Percentiles rank a stretch among this genome's conserved stretches.
Conservation (phyloP, 805 yeast genomes). For the Candida sithepensis region DNA sequence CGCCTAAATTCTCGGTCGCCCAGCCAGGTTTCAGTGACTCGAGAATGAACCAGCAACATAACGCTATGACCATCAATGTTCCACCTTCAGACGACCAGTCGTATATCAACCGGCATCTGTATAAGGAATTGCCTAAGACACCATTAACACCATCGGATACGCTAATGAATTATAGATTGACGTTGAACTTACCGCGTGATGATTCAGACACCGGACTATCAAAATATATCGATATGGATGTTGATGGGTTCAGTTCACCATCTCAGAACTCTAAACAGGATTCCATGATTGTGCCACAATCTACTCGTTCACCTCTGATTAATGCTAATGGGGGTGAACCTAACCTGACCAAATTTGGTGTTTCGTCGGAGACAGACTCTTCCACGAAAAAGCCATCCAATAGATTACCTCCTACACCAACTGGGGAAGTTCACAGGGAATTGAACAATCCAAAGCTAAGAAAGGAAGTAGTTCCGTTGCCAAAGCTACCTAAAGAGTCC, state of each 20-base stretch:
- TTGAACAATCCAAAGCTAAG: not conserved
- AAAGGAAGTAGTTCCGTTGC: not conserved
- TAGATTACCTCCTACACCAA: not conserved
- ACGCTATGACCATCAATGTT: slow-evolving; percentile 10
- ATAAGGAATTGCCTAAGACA: slow-evolving; percentile 19
- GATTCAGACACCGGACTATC: slow-evolving; percentile 20
- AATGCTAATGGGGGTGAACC: not conserved
- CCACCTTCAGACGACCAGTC: slow-evolving; percentile 5
- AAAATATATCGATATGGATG: slow-evolving; percentile 14
- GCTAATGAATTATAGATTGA: slow-evolving; percentile 25
- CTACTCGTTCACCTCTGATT: not conserved
- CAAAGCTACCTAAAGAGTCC: not conserved
- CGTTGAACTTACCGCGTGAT: slow-evolving; percentile 21
- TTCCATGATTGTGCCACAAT: not conserved
- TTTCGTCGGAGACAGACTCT: not conserved
- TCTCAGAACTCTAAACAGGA: not conserved
- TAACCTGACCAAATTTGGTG: not conserved
- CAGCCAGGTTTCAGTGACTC: slow-evolving; percentile 1
- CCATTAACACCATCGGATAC: slow-evolving; percentile 24
- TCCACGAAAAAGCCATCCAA: not conserved
- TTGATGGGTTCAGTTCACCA: not conserved
- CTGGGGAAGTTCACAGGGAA: not conserved
- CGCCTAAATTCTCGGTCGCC: not conserved
- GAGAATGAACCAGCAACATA: not conserved
- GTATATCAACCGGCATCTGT: slow-evolving; percentile 1